These are phyloP conservation scores for Bondarzewia mesenterica DNA, from an alignment of 1,284 basidiomycete genomes.

Conservation along the genomic window DNA sequence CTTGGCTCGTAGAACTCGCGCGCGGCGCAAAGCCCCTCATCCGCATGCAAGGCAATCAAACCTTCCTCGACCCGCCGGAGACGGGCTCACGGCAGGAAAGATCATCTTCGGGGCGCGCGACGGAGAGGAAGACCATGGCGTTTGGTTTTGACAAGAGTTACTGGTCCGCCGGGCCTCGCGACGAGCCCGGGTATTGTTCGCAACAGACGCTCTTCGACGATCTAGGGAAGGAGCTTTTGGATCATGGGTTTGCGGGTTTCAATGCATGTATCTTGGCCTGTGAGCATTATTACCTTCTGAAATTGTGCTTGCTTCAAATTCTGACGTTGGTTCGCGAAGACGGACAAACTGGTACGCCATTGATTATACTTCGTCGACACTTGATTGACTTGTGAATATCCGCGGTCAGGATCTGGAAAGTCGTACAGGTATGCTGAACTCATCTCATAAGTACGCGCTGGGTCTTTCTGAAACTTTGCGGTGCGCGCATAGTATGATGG, in stretches of 20 bases:
- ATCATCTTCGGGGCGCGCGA: slow-evolving; percentile 41
- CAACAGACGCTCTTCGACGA: slow-evolving; percentile 94
- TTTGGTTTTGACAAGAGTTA: slow-evolving; percentile 96
- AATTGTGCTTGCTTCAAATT: no score
- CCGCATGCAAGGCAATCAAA: slow-evolving; percentile 88
- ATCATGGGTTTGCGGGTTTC: slow-evolving; percentile 94
- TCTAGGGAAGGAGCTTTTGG: slow-evolving; percentile 88
- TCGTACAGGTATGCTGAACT: slow-evolving; percentile 65
- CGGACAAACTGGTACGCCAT: slow-evolving; percentile 74
- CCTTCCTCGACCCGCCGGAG: slow-evolving; percentile 85
- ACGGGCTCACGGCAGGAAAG: slow-evolving; percentile 52
- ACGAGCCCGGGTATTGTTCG: slow-evolving; percentile 84
- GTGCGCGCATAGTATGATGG: slow-evolving; percentile 79
- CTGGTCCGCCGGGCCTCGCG: slow-evolving; percentile 85
- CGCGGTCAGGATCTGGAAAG: slow-evolving; percentile 80
- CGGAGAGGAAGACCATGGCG: slow-evolving; percentile 80
- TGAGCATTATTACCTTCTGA: slow-evolving; percentile 47
- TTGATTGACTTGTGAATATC: slow-evolving; percentile 5
- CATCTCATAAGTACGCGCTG: background rate
- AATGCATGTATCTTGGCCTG: slow-evolving; percentile 97
- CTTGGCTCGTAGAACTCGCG: slow-evolving; percentile 70
- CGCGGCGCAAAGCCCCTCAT: slow-evolving; percentile 89
- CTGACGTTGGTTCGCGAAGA: slow-evolving; percentile 33
- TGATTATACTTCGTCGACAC: slow-evolving; percentile 1
- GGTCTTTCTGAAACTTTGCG: background rate